These are phyloP conservation scores for Dioscorea cayenensis DNA, from an alignment of 116 monocot species.

Conservation along the genomic window DNA sequence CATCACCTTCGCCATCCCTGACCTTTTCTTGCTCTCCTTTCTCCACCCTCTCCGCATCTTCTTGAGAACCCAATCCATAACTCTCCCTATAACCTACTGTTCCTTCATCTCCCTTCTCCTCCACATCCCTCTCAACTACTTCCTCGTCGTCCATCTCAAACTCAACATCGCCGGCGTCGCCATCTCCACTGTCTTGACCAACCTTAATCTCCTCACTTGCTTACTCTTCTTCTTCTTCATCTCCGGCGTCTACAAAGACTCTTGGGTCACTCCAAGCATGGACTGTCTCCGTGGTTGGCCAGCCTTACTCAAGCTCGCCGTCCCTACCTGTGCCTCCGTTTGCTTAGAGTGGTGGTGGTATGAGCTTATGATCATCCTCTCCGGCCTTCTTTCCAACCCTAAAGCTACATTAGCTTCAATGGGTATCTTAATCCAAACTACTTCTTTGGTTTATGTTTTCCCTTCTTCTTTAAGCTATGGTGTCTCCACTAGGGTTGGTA, in stretches of 20 bases:
- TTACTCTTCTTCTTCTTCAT: constrained; percentile 30
- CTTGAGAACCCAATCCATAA: constrained; percentile 62
- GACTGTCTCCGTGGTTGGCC: constrained; percentile 70
- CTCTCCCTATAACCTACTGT: constrained; percentile 69
- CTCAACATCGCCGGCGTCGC: constrained; percentile 78
- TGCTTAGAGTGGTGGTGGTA: constrained; percentile 99
- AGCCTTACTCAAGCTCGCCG: constrained; percentile 53
- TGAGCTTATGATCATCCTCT: constrained; percentile 81
- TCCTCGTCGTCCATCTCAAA: constrained; percentile 53
- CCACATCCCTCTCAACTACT: constrained; percentile 75
- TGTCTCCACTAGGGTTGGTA: constrained; percentile 68
- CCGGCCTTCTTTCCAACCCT: constrained; percentile 59
- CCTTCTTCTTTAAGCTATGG: constrained; percentile 71
- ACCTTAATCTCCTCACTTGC: constrained; percentile 49
- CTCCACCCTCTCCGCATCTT: constrained; percentile 78
- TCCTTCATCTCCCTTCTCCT: constrained; percentile 51
- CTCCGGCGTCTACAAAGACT: constrained; percentile 33
- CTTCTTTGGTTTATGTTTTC: constrained; percentile 85
- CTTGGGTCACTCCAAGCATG: constrained; percentile 44
- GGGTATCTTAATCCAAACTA: constrained; percentile 88
- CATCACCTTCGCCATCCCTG: constrained; percentile 55
- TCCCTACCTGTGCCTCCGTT: constrained; percentile 72
- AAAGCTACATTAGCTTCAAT: constrained; percentile 74
- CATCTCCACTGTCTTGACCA: constrained; percentile 56
- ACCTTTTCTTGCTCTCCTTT: constrained; percentile 72